Conservation (phyloP, 352 stramenopile genomes). For the Phytophthora sp. region DNA sequence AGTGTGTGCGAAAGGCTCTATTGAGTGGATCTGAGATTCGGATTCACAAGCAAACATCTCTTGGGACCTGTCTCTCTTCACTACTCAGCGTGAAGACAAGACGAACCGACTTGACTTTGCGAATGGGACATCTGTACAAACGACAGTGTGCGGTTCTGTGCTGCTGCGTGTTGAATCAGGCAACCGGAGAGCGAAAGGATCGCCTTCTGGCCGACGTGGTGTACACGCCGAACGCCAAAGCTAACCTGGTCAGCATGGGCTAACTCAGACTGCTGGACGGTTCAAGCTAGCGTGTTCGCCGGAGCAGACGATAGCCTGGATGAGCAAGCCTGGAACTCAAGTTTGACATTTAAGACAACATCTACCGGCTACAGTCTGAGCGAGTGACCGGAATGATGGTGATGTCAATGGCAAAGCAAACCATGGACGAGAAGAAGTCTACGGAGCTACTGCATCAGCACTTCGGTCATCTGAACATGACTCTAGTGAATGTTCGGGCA, state of each 20-base stretch:
- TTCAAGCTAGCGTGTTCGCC: conserved; percentile 1
- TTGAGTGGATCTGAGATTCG: too few relatives aligned
- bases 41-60: too few relatives aligned
- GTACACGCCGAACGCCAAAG: not conserved
- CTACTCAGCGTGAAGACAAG: too few relatives aligned
- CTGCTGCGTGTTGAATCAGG: not conserved
- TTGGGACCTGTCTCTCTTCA: too few relatives aligned
- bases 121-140: too few relatives aligned
- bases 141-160: not conserved
- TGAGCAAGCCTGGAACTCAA: not conserved
- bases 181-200: conserved; percentile 1
- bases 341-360: too few relatives aligned
- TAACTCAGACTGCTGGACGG: not conserved
- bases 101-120: too few relatives aligned
- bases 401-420: not conserved
- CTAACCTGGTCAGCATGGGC: conserved; percentile 8
- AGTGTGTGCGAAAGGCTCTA: too few relatives aligned
- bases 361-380: conserved; percentile 5
- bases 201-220: conserved; percentile 1
- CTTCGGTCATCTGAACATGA: conserved; percentile 10
- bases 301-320: not conserved
- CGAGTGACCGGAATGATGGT: too few relatives aligned
- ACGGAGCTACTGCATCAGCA: conserved; percentile 7
- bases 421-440: not conserved
- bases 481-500: not conserved